Evolutionary conservation across 2,329 filamentous ascomycete species (phyloP).

Genomic region (Diaporthe sp.): DNA sequence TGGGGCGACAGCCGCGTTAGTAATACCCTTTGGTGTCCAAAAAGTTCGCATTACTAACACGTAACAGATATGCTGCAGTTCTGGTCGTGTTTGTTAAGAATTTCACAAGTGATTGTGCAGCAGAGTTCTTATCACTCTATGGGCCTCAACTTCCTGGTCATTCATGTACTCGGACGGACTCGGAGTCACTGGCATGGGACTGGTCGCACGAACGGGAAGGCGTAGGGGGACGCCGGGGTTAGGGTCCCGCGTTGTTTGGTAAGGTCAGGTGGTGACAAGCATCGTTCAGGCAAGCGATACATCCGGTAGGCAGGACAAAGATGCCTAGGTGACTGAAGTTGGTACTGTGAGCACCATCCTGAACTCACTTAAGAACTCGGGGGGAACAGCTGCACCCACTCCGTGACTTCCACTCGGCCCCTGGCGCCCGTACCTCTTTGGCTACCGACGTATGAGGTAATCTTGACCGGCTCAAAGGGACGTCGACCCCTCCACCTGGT

Average conservation of each 20-base stretch:
- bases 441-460: not conserved
- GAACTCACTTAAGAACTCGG: not conserved
- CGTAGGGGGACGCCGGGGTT: no score
- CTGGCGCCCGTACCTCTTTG: not conserved
- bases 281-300: no score
- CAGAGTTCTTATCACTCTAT: no score
- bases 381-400: not conserved
- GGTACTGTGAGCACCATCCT: not conserved
- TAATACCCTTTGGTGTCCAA: no score
- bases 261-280: no score
- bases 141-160: no score
- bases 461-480: not conserved
- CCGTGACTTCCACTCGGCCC: not conserved
- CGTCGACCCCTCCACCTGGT: not conserved
- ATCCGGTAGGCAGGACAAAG: not conserved
- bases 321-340: not conserved
- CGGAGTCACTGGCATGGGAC: no score
- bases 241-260: no score
- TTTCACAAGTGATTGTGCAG: not conserved
- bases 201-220: no score
- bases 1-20: slow-evolving; percentile 22
- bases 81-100: slow-evolving; percentile 11
- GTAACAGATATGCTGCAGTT: not conserved
- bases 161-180: no score
- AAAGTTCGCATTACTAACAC: no score